Evolutionary conservation across 345 rosid genomes (phyloP).

Genomic region (thale cress (Arabidopsis thaliana)): TAIR10.1 NC_003071.7:11243001-11243500

Average conservation of each 20-base stretch:
- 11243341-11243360: neutral
- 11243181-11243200: neutral
- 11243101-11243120: slow-evolving; percentile 21
- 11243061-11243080: slow-evolving; percentile 32
- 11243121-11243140: slow-evolving; percentile 36
- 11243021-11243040: slow-evolving; percentile 26
- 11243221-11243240: neutral
- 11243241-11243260: neutral
- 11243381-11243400: slow-evolving; percentile 19
- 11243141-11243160: slow-evolving; percentile 38
- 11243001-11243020: neutral
- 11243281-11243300: neutral
- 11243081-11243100: slow-evolving; percentile 32
- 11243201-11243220: slow-evolving; percentile 15
- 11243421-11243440: slow-evolving; percentile 22
- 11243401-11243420: neutral
- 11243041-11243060: slow-evolving; percentile 32
- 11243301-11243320: neutral
- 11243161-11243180: slow-evolving; percentile 32
- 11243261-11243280: neutral
- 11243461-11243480: slow-evolving; percentile 49
- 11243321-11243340: neutral
- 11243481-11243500: slow-evolving; percentile 77
- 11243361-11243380: slow-evolving; percentile 4
- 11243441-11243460: slow-evolving; percentile 40